Base-by-base conservation (phyloP, 768 basidiomycete genomes). In the Boletus sp. region DNA sequence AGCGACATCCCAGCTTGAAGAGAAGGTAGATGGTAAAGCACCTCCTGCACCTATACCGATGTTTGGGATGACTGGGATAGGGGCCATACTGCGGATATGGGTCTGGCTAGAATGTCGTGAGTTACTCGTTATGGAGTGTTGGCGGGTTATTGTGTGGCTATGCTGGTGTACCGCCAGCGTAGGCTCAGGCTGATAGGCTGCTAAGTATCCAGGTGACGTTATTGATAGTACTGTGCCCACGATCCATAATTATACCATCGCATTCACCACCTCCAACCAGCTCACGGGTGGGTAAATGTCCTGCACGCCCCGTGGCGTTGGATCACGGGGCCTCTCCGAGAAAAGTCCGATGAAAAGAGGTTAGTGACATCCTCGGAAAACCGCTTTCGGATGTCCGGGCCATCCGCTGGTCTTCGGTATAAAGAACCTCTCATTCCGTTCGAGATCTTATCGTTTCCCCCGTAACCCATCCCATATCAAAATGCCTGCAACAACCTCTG, bases 81-180 rank as follows among this genome's bases (percentile, higher is more conserved):
- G 65, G 15, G 73, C 75, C 9, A 39, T 83, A 4, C 24, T 77
- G 24, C 65, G 67, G 64, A 78, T 84, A 80, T 84, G 80, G 78
- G 20, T 75, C 29, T 83, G 81, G 80, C 3, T 69, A 20, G 59
- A 61, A 30, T 62, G 60, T 60, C 29, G 39, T 5, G 49, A 47
- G 29, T 17, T 51, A 11, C 24, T 55, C n/a, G 18, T 49, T 18
- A 24, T 24, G 41, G 33, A 35, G 30, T 17, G 5, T 42, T 60
- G 46, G 50, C 20, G 24, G 52, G 47, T 14, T 54, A 46, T 53
- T 45, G 44, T 41, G n/a, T 53, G 35, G 52, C 33, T 48, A 45
- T 53, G 44, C 12, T 57, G 17, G 8, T 45, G 29, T 50, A 52
- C 39, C 29, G 29, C 17, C 28, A 11, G 18, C 42, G 20, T 1